Evolutionary conservation across 2,329 filamentous ascomycete species (phyloP), one percentile per base, ranked within the genome.

Genomic region (Fusarium sp.): DNA sequence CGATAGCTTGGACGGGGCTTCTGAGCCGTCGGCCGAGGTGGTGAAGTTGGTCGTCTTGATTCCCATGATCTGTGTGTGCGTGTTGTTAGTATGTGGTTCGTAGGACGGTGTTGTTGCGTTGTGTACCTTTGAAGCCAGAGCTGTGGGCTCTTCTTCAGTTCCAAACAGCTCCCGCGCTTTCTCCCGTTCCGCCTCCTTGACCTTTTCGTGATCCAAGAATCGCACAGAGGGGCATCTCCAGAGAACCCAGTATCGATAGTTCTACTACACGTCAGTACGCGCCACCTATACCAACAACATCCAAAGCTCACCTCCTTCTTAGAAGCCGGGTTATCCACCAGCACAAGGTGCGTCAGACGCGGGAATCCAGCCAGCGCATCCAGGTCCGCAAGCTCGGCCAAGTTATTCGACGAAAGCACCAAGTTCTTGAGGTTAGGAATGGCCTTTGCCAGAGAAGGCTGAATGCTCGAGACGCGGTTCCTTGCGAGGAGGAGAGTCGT

Each of bases 201-300:
- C 93, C 81, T 97, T 97, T 73, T 89, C 86, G 78, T 93, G 97
- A 81, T 99, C 96, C 53, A 99, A 86, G 80, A 97, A 98, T 46
- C 95, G 90, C 44, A 99, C 89, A 4, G 85, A 86, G 1, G 93
- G 93, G 77, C 91, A 93, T 68, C 90, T 88, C 91, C 92, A 97
- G 65, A 99, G 87, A 27, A 97, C 83, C 91, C 93, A 99, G 79
- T 91, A 91, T 58, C 96, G 91, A 82, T 98, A 99, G 81, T 97
- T 84, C 93, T 97, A 58, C 13, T 46, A 20, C 31, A 36, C 29
- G 46, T 67, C 57, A 65, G 63, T 66, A 38, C 60, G 53, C n/a
- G 29, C 51, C 11, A 51, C 53, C 36, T 6, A 20, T 11, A 25
- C 20, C 11, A 18, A 7, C 31, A 42, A 20, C 6, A n/a, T 42